Evolutionary conservation across 164 flowering plant genomes (phyloP), one percentile per base, ranked within the genome.

Genomic region (Kingdonia uniflora): DNA sequence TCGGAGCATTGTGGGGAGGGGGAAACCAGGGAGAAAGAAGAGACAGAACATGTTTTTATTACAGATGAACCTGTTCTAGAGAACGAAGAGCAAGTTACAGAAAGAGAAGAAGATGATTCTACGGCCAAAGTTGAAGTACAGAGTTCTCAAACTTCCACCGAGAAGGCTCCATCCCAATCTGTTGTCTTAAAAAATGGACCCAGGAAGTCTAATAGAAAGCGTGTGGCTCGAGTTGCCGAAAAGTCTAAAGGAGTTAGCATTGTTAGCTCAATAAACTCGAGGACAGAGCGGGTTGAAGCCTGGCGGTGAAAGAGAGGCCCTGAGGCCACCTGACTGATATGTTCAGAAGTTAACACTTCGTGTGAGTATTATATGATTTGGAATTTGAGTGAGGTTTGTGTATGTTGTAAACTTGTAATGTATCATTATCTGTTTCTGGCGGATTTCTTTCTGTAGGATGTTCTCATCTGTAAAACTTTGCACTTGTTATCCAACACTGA

Each of bases 231-330:
- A n/a, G 54, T 29, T 6, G 59, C 61, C 7, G 83, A 74, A 57
- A 81, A 74, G 61, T 50, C 69, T 0, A 72, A 39, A 51, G 76
- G 70, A 33, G 59, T 65, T 38, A 64, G 75, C 76, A 81, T 76
- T 52, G 57, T 80, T 33, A 76, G 80, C 68, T 67, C 74, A 43
- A 66, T 76, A 40, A 73, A 74, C 54, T 74, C 82, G 20, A 69
- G 75, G 59, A 56, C 48, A 4, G 88, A 76, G 59, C 71, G 79
- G 42, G 79, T 76, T n/a, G 86, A 81, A 78, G 94, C 94, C 15
- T 85, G 88, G 86, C 61, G 86, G 16, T 84, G 65, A 77, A 63
- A 37, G n/a, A 6, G 40, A 40, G 6, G 52, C 13, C 16, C 19
- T 40, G 26, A 5, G 14, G n/a, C 19, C 37, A 19, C 45, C 38